A percentile compares a stretch with the other conserved stretches of the same genome.
Evolutionary conservation across 2,329 filamentous ascomycete genomes (phyloP).

Genomic region (Xylariomycetidae sp.): DNA sequence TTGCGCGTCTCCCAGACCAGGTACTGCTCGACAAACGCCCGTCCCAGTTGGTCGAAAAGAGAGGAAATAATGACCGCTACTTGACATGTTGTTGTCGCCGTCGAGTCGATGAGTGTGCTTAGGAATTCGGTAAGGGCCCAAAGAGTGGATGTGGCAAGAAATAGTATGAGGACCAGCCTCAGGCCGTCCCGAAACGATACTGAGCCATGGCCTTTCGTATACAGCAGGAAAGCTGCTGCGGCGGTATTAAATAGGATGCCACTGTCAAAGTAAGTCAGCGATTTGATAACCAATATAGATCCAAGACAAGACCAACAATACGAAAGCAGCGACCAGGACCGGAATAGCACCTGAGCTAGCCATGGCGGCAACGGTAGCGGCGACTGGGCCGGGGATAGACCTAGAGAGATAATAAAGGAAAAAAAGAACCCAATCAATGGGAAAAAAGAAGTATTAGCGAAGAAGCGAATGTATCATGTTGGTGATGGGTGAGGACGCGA

Average conservation of each 20-base stretch:
- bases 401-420: slow-evolving; percentile 22
- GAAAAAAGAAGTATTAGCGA: slow-evolving; percentile 25
- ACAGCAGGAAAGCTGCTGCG: slow-evolving; percentile 39
- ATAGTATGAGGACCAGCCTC: slow-evolving; percentile 58
- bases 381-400: slow-evolving; percentile 19
- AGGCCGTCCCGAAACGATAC: slow-evolving; percentile 49
- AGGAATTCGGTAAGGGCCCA: slow-evolving; percentile 51
- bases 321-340: slow-evolving; percentile 47
- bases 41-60: slow-evolving; percentile 51
- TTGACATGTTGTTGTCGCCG: slow-evolving; percentile 41
- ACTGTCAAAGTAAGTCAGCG: slow-evolving; percentile 30
- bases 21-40: slow-evolving; percentile 48
- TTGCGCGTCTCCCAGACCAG: slow-evolving; percentile 44
- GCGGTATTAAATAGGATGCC: slow-evolving; percentile 50
- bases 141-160: slow-evolving; percentile 43
- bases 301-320: slow-evolving; percentile 39
- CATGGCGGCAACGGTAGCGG: slow-evolving; percentile 39
- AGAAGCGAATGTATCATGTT: slow-evolving; percentile 24
- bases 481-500: slow-evolving; percentile 2
- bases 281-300: slow-evolving; percentile 1
- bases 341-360: slow-evolving; percentile 37
- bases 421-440: slow-evolving; percentile 44
- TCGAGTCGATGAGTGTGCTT: slow-evolving; percentile 39
- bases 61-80: slow-evolving; percentile 45
- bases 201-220: slow-evolving; percentile 40